Percentiles rank a stretch among this genome's conserved stretches.
phyloP scores from a whole-genome alignment of 108 stramenopile species.

The Chaetoceros tenuissimus region DNA sequence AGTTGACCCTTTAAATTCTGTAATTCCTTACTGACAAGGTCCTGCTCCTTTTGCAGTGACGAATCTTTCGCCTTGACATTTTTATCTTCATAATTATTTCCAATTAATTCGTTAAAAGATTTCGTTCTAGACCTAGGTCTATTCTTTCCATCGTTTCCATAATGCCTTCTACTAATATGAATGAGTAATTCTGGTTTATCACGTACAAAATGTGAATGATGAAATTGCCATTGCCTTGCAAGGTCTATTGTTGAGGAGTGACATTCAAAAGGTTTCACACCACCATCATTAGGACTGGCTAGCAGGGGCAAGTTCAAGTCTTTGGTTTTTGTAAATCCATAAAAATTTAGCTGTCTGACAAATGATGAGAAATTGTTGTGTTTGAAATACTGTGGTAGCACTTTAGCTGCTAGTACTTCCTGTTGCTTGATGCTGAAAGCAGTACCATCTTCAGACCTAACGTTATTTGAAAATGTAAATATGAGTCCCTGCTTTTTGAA shows the following conservation, averaged over 20 bases:
- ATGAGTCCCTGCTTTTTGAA: no score
- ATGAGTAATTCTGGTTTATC: constrained; percentile 64
- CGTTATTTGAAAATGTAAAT: no score
- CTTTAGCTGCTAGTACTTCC: constrained; percentile 52
- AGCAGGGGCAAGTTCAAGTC: constrained; percentile 4
- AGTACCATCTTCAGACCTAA: constrained; percentile 60
- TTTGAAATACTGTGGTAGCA: constrained; percentile 90
- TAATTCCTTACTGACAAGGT: constrained; percentile 61
- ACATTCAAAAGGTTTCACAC: constrained; percentile 34
- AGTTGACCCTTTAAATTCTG: constrained; percentile 23
- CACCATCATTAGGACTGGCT: constrained; percentile 49
- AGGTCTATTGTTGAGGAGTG: no score
- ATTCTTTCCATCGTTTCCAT: no score
- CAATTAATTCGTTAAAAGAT: no score
- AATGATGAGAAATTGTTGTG: constrained; percentile 90
- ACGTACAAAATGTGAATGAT: constrained; percentile 67
- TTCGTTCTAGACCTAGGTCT: no score
- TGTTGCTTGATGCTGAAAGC: constrained; percentile 76
- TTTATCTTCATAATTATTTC: no score
- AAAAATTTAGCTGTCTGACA: constrained; percentile 93
- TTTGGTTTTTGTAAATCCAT: constrained; percentile 30
- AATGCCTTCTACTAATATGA: constrained; percentile 26
- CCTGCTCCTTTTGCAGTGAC: constrained; percentile 66
- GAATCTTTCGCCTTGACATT: constrained; percentile 67
- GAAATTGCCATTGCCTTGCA: constrained; percentile 75